Evolutionary conservation across 768 basidiomycete species (phyloP).

Genomic region (Kwoniella heveanensis): DNA sequence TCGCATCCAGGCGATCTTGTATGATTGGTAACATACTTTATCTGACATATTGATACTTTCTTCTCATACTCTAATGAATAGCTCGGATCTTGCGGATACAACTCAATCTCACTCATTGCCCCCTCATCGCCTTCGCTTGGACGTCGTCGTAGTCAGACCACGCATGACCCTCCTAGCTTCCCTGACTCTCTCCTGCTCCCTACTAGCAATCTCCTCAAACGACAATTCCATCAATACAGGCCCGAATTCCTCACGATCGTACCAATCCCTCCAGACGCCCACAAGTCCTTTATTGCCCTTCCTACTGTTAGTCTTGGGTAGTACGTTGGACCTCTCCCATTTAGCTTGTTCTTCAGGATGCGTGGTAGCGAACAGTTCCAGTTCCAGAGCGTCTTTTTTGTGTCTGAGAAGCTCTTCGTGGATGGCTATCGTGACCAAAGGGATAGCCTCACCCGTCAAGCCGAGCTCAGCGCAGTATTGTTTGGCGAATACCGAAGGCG

Average conservation of each 20-base stretch:
- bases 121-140: slow-evolving; percentile 20
- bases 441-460: slow-evolving; percentile 80
- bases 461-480: slow-evolving; percentile 84
- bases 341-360: slow-evolving; percentile 63
- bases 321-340: slow-evolving; percentile 61
- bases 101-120: neutral
- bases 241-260: slow-evolving; percentile 83
- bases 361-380: slow-evolving; percentile 74
- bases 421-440: slow-evolving; percentile 86
- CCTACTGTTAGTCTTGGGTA: slow-evolving; percentile 63
- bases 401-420: slow-evolving; percentile 95
- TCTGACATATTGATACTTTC: too few species aligned
- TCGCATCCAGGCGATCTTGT: too few species aligned
- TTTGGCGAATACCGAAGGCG: slow-evolving; percentile 79
- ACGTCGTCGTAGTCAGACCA: slow-evolving; percentile 19
- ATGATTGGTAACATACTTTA: too few species aligned
- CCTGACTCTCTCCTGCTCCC: slow-evolving; percentile 71
- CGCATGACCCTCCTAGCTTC: slow-evolving; percentile 47
- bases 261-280: slow-evolving; percentile 95
- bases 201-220: slow-evolving; percentile 85
- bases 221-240: slow-evolving; percentile 84
- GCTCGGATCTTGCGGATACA: too few species aligned
- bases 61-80: too few species aligned
- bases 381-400: slow-evolving; percentile 91
- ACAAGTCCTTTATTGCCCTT: slow-evolving; percentile 77